Evolutionary conservation across 179 eudicot genomes (phyloP).

Genomic region (Beta macrorhiza): DNA sequence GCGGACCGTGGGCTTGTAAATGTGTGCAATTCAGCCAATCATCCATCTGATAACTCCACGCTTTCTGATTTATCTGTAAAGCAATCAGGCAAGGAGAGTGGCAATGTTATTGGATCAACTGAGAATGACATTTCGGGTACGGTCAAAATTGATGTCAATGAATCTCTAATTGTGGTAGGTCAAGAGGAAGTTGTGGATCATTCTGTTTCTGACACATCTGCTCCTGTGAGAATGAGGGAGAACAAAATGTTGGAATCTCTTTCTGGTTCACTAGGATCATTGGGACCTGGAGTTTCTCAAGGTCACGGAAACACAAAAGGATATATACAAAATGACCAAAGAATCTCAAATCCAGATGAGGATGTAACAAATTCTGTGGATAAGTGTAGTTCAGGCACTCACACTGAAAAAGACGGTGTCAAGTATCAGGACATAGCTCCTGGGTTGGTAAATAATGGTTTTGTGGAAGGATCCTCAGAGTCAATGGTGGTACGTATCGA

Average conservation of each 20-base stretch:
- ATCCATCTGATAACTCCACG: conserved; percentile 26
- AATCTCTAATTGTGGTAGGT: conserved; percentile 23
- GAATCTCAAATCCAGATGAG: conserved; percentile 27
- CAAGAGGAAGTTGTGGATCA: conserved; percentile 21
- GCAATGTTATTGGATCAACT: conserved; percentile 18
- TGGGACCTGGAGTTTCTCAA: conserved; percentile 23
- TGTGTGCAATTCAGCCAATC: conserved; percentile 20
- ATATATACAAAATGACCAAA: conserved; percentile 25
- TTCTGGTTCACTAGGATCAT: conserved; percentile 21
- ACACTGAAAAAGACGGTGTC: conserved; percentile 24
- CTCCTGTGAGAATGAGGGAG: conserved; percentile 21
- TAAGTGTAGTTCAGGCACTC: conserved; percentile 20
- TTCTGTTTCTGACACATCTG: conserved; percentile 28
- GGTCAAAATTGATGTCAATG: conserved; percentile 11
- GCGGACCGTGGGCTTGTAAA: conserved; percentile 28
- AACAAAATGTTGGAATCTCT: conserved; percentile 16
- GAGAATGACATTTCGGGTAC: neutral
- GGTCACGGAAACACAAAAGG: conserved; percentile 21
- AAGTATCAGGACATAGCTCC: conserved; percentile 25
- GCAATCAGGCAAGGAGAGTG: conserved; percentile 20
- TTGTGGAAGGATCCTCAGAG: conserved; percentile 31
- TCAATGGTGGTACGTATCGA: conserved; percentile 14
- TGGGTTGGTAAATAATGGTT: conserved; percentile 24
- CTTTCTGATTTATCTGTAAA: conserved; percentile 17
- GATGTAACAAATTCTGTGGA: conserved; percentile 18